A percentile compares a stretch with the other conserved stretches of the same genome.
phyloP scores from a whole-genome alignment of 2,329 filamentous ascomycete species.

The Colletotrichum sp. region DNA sequence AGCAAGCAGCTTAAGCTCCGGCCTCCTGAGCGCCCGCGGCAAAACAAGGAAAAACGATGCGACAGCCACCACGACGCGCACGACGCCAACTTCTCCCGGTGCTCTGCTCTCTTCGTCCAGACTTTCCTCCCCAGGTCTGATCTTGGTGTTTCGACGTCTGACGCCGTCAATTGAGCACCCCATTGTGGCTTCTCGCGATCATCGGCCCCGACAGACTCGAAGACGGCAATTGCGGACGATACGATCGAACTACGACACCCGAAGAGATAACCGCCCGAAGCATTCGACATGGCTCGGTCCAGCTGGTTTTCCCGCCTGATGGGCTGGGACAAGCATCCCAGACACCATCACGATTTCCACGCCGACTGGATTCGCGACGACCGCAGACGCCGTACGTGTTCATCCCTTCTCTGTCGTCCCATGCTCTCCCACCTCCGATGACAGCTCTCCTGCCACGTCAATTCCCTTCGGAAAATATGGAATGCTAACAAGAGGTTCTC shows the following conservation, averaged over 20 bases:
- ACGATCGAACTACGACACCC: background rate
- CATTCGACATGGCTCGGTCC: constrained; percentile 29
- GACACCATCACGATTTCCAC: constrained; percentile 33
- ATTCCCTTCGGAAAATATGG: background rate
- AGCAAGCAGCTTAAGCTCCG: background rate
- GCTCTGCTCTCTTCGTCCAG: background rate
- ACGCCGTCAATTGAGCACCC: background rate
- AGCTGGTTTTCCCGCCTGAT: constrained; percentile 33
- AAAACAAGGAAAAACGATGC: constrained; percentile 14
- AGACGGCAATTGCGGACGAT: background rate
- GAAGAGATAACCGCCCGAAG: background rate
- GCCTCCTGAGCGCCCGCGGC: background rate
- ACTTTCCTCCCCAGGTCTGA: background rate
- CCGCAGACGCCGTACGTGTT: constrained; percentile 46
- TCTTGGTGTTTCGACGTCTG: background rate
- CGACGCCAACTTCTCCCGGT: background rate
- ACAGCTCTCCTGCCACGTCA: background rate
- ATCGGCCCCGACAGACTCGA: background rate
- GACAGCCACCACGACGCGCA: background rate
- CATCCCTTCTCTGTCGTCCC: background rate
- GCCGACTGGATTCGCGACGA: constrained; percentile 45
- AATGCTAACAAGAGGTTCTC: background rate
- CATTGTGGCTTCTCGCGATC: background rate
- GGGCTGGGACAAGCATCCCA: constrained; percentile 38
- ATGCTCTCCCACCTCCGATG: background rate